Conservation (phyloP, 2,329 filamentous ascomycete genomes). For the Gnomoniopsis sp. region DNA sequence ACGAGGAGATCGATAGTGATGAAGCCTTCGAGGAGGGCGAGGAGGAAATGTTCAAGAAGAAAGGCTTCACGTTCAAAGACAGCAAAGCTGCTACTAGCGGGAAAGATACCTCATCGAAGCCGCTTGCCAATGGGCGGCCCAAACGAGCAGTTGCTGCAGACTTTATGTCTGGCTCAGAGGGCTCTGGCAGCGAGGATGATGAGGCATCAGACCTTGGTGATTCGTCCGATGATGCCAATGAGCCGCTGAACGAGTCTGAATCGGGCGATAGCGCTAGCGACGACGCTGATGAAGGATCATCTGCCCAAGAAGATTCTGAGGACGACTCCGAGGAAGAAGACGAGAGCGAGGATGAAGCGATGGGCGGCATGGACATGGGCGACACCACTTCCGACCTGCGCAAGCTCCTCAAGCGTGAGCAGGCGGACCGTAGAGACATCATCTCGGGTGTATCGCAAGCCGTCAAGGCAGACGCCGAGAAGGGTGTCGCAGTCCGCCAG, state of each 20-base stretch:
- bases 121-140: constrained; percentile 20
- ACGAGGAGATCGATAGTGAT: constrained; percentile 60
- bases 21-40: constrained; percentile 80
- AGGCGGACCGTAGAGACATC: constrained; percentile 63
- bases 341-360: constrained; percentile 28
- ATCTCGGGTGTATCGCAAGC: constrained; percentile 60
- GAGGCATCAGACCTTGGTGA: constrained; percentile 34
- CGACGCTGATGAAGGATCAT: constrained; percentile 17
- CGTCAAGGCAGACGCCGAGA: constrained; percentile 73
- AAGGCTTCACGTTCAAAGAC: constrained; percentile 61
- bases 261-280: constrained; percentile 25
- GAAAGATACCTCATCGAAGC: constrained; percentile 19
- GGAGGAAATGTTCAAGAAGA: constrained; percentile 67
- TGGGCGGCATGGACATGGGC: constrained; percentile 28
- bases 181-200: constrained; percentile 26
- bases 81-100: constrained; percentile 39
- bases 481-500: constrained; percentile 80
- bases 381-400: constrained; percentile 55
- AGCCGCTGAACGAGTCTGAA: background rate
- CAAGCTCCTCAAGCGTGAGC: constrained; percentile 52
- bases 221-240: constrained; percentile 31
- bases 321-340: constrained; percentile 34
- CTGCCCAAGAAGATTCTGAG: constrained; percentile 31
- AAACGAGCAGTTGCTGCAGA: constrained; percentile 52
- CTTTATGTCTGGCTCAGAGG: constrained; percentile 50